Percentiles rank a stretch among this genome's conserved stretches.
phyloP scores from a whole-genome alignment of 1,139 yeast species.

The Wickerhamiella pararugosa region DNA sequence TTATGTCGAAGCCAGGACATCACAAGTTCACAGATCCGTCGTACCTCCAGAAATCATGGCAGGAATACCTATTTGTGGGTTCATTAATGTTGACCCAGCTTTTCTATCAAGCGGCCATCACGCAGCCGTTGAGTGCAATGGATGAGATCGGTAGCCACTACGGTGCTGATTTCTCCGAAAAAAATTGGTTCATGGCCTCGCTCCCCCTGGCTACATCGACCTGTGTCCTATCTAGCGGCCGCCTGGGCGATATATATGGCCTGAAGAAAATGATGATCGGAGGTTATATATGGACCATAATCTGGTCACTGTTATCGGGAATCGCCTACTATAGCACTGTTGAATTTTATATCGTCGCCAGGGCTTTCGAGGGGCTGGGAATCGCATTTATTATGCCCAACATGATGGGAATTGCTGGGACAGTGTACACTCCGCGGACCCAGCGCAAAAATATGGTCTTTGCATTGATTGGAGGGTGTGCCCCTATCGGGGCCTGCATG shows the following conservation, averaged over 20 bases:
- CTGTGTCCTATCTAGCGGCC: slow-evolving; percentile 44
- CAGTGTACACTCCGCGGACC: slow-evolving; percentile 33
- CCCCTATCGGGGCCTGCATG: slow-evolving; percentile 41
- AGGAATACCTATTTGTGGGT: slow-evolving; percentile 12
- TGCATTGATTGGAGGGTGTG: slow-evolving; percentile 41
- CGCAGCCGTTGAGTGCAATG: slow-evolving; percentile 33
- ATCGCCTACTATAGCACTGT: slow-evolving; percentile 30
- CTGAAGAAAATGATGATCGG: slow-evolving; percentile 34
- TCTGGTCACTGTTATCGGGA: slow-evolving; percentile 41
- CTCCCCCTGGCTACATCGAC: slow-evolving; percentile 48
- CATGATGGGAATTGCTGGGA: slow-evolving; percentile 40
- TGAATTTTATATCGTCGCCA: slow-evolving; percentile 33
- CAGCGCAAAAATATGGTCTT: slow-evolving; percentile 30
- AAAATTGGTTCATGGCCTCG: slow-evolving; percentile 47
- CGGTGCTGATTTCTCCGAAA: slow-evolving; percentile 27
- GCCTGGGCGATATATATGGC: slow-evolving; percentile 51
- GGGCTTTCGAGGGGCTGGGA: slow-evolving; percentile 49
- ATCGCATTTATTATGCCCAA: slow-evolving; percentile 45
- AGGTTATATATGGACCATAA: slow-evolving; percentile 35
- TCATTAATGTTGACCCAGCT: slow-evolving; percentile 28
- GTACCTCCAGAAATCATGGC: neutral
- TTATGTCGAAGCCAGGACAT: too few species aligned
- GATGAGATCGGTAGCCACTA: slow-evolving; percentile 29
- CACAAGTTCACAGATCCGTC: slow-evolving; percentile 1
- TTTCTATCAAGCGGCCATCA: slow-evolving; percentile 36